A percentile compares a stretch with the other conserved stretches of the same genome.
Evolutionary conservation across 2,329 filamentous ascomycete genomes (phyloP).

Genomic region (Apiospora pterosperma): DNA sequence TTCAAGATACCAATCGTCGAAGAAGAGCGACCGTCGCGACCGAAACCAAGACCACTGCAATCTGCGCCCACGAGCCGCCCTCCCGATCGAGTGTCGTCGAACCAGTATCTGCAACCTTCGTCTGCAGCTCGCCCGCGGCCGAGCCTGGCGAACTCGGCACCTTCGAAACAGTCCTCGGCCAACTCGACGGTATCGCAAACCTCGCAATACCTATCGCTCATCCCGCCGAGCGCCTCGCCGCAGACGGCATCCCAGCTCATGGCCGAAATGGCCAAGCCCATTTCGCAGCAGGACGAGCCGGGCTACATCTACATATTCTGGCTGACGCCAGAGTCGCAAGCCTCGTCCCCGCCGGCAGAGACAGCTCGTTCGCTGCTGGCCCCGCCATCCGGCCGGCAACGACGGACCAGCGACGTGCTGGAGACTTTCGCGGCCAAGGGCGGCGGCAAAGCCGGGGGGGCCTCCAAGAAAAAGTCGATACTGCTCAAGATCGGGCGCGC

Average conservation of each 20-base stretch:
- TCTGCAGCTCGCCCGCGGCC: conserved; percentile 15
- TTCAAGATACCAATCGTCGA: conserved; percentile 48
- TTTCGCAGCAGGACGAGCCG: conserved; percentile 71
- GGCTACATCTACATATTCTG: conserved; percentile 99
- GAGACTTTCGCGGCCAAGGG: conserved; percentile 42
- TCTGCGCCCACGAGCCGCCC: conserved; percentile 20
- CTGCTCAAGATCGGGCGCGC: conserved; percentile 66
- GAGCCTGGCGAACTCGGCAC: not conserved
- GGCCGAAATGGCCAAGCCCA: conserved; percentile 71
- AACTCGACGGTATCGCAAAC: conserved; percentile 30
- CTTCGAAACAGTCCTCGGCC: conserved; percentile 21
- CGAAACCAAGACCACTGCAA: conserved; percentile 46
- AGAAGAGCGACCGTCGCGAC: conserved; percentile 36
- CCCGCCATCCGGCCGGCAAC: conserved; percentile 40
- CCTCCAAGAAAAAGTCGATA: conserved; percentile 52
- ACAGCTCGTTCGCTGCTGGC: conserved; percentile 57
- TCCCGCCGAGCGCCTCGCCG: conserved; percentile 65
- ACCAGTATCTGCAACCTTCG: conserved; percentile 20
- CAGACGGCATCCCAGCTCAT: conserved; percentile 68
- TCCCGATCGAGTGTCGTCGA: conserved; percentile 26
- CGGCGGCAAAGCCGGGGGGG: conserved; percentile 13
- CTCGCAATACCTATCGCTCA: conserved; percentile 58
- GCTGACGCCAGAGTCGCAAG: conserved; percentile 68
- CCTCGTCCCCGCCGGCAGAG: conserved; percentile 52
- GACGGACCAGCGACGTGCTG: conserved; percentile 54